Evolutionary conservation across 2,329 filamentous ascomycete species (phyloP).

Genomic region (Calonectria pseudoturangicola): DNA sequence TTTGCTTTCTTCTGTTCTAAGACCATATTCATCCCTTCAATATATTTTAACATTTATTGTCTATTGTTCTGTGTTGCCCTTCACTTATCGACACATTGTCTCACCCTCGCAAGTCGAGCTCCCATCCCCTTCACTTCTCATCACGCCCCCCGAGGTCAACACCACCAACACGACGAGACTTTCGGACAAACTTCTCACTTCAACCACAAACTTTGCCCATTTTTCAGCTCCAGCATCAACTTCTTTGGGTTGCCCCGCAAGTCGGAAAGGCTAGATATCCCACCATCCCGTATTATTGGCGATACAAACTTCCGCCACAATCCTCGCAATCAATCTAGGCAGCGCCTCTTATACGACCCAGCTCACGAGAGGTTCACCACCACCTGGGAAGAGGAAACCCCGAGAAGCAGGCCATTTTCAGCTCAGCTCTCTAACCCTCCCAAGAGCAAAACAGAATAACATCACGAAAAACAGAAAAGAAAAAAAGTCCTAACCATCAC

Average conservation of each 20-base stretch:
- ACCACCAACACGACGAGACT: neutral
- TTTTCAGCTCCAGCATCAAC: constrained; percentile 17
- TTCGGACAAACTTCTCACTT: constrained; percentile 26
- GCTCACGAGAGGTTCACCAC: constrained; percentile 12
- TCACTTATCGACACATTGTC: constrained; percentile 47
- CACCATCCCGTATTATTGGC: constrained; percentile 27
- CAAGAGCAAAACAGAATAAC: neutral
- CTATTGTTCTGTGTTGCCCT: constrained; percentile 41
- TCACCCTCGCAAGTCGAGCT: constrained; percentile 38
- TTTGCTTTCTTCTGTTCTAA: constrained; percentile 1
- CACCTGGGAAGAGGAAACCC: constrained; percentile 1
- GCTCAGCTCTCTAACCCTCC: neutral
- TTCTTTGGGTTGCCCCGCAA: constrained; percentile 25
- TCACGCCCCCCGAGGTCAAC: neutral
- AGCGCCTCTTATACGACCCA: constrained; percentile 12
- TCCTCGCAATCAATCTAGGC: constrained; percentile 6
- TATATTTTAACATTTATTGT: constrained; percentile 33
- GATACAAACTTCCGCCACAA: constrained; percentile 30
- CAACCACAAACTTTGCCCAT: neutral
- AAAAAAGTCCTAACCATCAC: neutral
- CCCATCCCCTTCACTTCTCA: neutral
- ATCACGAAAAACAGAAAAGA: neutral
- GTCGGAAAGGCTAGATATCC: constrained; percentile 27
- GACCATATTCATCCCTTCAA: constrained; percentile 16
- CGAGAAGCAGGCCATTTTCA: neutral